phyloP scores from a whole-genome alignment of 495 filamentous ascomycete genomes.

The Antarctomyces pellizariae region DNA sequence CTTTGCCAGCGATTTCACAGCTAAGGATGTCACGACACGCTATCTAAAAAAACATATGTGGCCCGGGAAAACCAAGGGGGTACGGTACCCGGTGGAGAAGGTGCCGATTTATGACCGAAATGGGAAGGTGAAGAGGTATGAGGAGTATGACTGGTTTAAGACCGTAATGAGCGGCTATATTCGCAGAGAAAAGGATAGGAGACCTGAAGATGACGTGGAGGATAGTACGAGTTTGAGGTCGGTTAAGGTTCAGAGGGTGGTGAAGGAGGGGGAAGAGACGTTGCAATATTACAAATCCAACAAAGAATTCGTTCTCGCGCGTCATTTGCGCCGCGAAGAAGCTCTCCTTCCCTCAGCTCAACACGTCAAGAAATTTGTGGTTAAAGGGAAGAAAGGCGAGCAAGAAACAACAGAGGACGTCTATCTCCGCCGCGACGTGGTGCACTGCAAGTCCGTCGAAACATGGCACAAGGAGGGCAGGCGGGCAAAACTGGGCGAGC shows the following conservation, averaged over 20 bases:
- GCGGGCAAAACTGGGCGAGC: slow-evolving; percentile 38
- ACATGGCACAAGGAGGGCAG: slow-evolving; percentile 97
- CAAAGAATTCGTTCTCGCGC: slow-evolving; percentile 59
- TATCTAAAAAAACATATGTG: slow-evolving; percentile 69
- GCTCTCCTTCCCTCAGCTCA: slow-evolving; percentile 46
- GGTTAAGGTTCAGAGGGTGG: slow-evolving; percentile 45
- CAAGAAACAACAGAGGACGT: slow-evolving; percentile 55
- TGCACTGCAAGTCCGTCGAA: slow-evolving; percentile 71
- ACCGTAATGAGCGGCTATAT: slow-evolving; percentile 48
- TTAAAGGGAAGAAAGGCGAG: slow-evolving; percentile 39
- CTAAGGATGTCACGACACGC: slow-evolving; percentile 83
- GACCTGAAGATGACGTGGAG: slow-evolving; percentile 53
- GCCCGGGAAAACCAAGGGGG: slow-evolving; percentile 80
- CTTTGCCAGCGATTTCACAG: slow-evolving; percentile 63
- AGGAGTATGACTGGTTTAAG: slow-evolving; percentile 74
- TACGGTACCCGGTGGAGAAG: slow-evolving; percentile 52
- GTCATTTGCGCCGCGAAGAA: slow-evolving; percentile 84
- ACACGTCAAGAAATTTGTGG: slow-evolving; percentile 49
- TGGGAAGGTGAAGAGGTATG: slow-evolving; percentile 44
- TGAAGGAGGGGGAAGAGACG: slow-evolving; percentile 52
- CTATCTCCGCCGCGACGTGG: slow-evolving; percentile 56
- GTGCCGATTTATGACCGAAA: slow-evolving; percentile 48
- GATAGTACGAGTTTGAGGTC: slow-evolving; percentile 51
- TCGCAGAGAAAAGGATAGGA: slow-evolving; percentile 17
- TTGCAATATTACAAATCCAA: slow-evolving; percentile 73